These are phyloP conservation scores for Kazachstania taianensis DNA, from an alignment of 805 yeast species.

Conservation along the genomic window DNA sequence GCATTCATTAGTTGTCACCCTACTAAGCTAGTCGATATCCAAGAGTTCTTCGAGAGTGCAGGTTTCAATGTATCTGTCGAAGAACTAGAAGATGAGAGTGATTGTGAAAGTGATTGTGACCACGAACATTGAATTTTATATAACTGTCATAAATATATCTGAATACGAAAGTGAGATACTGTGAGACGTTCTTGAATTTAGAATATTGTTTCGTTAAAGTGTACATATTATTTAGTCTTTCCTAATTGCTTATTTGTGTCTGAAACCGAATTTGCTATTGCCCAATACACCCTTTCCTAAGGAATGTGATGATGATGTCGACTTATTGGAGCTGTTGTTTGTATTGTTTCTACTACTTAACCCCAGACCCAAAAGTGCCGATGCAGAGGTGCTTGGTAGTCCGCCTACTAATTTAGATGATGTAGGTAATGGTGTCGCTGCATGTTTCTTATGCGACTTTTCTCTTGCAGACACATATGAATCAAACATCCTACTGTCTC, in stretches of 20 bases:
- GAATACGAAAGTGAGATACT: background rate
- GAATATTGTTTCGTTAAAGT: slow-evolving; percentile 2
- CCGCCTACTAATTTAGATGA: slow-evolving; percentile 29
- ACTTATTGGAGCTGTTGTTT: background rate
- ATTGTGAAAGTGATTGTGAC: slow-evolving; percentile 19
- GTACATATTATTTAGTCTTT: background rate
- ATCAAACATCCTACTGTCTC: slow-evolving; percentile 26
- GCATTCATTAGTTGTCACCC: slow-evolving; percentile 72
- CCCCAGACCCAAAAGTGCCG: slow-evolving; percentile 11
- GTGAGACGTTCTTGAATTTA: background rate
- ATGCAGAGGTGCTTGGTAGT: slow-evolving; percentile 19
- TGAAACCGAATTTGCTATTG: slow-evolving; percentile 3
- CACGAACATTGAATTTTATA: slow-evolving; percentile 1
- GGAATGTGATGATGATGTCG: slow-evolving; percentile 1
- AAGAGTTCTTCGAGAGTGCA: slow-evolving; percentile 35
- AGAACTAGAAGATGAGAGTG: slow-evolving; percentile 35
- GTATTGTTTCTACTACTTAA: slow-evolving; percentile 1
- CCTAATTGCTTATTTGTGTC: slow-evolving; percentile 6
- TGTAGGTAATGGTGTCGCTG: slow-evolving; percentile 21
- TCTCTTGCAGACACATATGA: slow-evolving; percentile 23
- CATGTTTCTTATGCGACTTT: slow-evolving; percentile 7
- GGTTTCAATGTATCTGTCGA: slow-evolving; percentile 59
- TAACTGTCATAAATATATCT: background rate
- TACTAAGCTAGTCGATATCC: slow-evolving; percentile 40
- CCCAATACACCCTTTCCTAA: background rate